Evolutionary conservation across 2,329 filamentous ascomycete genomes (phyloP).

Genomic region (Pseudogymnoascus sp.): DNA sequence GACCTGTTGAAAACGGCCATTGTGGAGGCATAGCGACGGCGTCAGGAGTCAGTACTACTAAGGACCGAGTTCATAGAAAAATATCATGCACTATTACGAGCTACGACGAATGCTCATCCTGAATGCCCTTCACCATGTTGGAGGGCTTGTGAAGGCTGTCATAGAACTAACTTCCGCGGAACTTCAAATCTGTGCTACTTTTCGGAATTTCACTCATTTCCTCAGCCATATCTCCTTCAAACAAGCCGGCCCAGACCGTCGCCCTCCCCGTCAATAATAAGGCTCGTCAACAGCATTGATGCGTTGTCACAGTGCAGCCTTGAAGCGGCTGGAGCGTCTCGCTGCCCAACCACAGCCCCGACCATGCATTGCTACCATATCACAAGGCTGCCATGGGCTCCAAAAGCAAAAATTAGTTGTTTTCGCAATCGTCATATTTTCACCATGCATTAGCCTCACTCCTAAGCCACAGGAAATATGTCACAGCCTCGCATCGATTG

Average conservation of each 20-base stretch:
- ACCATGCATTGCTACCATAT: constrained; percentile 20
- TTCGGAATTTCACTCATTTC: neutral
- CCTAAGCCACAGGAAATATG: constrained; percentile 5
- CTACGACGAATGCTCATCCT: neutral
- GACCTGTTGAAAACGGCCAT: neutral
- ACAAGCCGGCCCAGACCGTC: neutral
- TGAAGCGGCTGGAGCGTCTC: constrained; percentile 36
- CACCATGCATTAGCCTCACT: constrained; percentile 7
- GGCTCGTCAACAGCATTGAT: constrained; percentile 9
- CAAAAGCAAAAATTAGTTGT: constrained; percentile 4
- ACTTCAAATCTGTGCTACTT: neutral
- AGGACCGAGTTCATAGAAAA: constrained; percentile 4
- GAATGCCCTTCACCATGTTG: neutral
- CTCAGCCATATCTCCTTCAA: neutral
- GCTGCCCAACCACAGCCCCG: constrained; percentile 39
- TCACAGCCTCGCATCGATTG: constrained; percentile 10
- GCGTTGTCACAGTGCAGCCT: constrained; percentile 18
- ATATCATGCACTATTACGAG: constrained; percentile 7
- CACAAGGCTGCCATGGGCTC: neutral
- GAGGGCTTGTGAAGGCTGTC: neutral
- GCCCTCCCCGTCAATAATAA: neutral
- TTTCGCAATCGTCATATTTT: constrained; percentile 1
- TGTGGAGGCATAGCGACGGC: constrained; percentile 7
- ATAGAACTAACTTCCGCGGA: neutral
- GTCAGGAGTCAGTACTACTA: constrained; percentile 9